A percentile compares a stretch with the other conserved stretches of the same genome.
phyloP scores from a whole-genome alignment of 208 protist species.

The Angomonas deanei region DNA sequence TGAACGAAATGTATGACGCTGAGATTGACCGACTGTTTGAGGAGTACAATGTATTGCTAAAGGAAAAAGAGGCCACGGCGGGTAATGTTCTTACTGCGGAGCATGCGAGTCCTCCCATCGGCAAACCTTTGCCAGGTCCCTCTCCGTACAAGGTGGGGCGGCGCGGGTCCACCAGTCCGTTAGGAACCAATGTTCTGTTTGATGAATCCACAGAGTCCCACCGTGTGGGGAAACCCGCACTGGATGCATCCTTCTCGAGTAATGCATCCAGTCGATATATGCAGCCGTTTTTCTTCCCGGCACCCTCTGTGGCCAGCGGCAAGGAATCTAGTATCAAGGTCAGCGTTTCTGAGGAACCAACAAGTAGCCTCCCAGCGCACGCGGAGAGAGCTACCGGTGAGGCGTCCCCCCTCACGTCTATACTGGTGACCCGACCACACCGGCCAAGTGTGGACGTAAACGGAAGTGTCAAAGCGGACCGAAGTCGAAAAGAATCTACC shows the following conservation, averaged over 20 bases:
- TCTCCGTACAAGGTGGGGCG: too few relatives aligned
- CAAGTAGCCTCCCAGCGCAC: neutral
- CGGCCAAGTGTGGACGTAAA: neutral
- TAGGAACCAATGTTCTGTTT: too few relatives aligned
- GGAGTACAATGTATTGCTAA: neutral
- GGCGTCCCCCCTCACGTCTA: neutral
- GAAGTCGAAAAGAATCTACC: too few relatives aligned
- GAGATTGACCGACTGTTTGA: slow-evolving; percentile 1
- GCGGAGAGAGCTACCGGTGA: neutral
- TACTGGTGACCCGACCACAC: neutral
- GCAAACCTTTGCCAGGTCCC: neutral
- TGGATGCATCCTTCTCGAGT: too few relatives aligned
- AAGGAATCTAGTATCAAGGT: neutral
- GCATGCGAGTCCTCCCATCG: neutral
- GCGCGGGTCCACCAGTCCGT: too few relatives aligned
- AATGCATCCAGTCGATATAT: too few relatives aligned
- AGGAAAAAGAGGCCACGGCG: neutral
- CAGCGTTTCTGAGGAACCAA: neutral
- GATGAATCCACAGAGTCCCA: too few relatives aligned
- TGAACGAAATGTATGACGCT: neutral
- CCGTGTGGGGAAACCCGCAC: too few relatives aligned
- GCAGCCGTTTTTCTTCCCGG: too few relatives aligned
- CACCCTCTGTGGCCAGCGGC: too few relatives aligned
- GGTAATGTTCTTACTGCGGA: too few relatives aligned
- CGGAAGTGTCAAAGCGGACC: neutral